A percentile compares a stretch with the other conserved stretches of the same genome.
These are phyloP conservation scores for Cercospora berteroae DNA, from an alignment of 2,329 filamentous ascomycete genomes.

Conservation along the genomic window DNA sequence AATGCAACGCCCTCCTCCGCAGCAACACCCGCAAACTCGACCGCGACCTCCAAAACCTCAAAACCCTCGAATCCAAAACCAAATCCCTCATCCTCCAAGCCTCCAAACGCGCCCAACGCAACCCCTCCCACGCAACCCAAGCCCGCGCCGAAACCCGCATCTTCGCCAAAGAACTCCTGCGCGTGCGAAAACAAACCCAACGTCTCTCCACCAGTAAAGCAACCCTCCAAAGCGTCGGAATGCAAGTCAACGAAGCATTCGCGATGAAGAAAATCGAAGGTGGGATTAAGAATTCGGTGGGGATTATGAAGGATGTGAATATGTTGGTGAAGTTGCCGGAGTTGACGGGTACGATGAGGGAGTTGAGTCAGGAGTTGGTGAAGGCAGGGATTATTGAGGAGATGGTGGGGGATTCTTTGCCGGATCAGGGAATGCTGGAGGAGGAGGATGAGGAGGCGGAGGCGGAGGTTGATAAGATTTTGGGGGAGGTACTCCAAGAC, in stretches of 20 bases:
- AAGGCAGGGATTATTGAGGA: slow-evolving; percentile 97
- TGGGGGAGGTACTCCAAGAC: slow-evolving; percentile 86
- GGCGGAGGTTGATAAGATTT: slow-evolving; percentile 84
- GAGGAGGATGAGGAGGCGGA: slow-evolving; percentile 73
- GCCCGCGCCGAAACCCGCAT: slow-evolving; percentile 79
- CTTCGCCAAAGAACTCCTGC: slow-evolving; percentile 84
- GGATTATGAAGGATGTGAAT: slow-evolving; percentile 98
- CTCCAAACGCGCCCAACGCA: slow-evolving; percentile 75
- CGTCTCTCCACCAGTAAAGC: slow-evolving; percentile 84
- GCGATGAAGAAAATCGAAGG: slow-evolving; percentile 94
- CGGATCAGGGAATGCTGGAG: slow-evolving; percentile 68
- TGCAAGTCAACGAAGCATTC: slow-evolving; percentile 98
- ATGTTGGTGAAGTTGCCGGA: slow-evolving; percentile 78
- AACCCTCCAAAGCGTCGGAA: slow-evolving; percentile 86
- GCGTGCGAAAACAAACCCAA: slow-evolving; percentile 70
- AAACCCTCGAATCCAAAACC: slow-evolving; percentile 77
- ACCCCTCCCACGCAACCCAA: slow-evolving; percentile 74
- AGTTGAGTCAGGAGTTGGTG: slow-evolving; percentile 81
- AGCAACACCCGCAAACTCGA: slow-evolving; percentile 91
- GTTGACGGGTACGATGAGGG: slow-evolving; percentile 83
- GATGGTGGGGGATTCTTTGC: slow-evolving; percentile 85
- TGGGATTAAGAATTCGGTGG: slow-evolving; percentile 78
- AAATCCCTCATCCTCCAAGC: slow-evolving; percentile 81
- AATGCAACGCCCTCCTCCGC: slow-evolving; percentile 89
- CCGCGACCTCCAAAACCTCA: slow-evolving; percentile 80